Conservation (phyloP, 2,329 filamentous ascomycete species). For the Emydomyces testavorans region DNA sequence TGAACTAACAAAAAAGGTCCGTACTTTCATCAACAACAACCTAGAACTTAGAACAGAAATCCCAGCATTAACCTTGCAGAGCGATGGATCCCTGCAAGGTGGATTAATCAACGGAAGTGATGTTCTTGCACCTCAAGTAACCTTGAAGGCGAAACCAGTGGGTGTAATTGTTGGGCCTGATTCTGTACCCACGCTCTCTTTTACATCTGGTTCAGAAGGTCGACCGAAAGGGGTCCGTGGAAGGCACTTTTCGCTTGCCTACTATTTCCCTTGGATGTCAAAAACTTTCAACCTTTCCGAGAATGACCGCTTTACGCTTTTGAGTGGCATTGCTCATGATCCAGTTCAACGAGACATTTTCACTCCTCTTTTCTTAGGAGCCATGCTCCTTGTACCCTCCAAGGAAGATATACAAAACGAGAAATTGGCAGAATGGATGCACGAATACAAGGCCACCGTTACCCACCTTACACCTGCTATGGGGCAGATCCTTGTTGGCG, state of each 20-base stretch:
- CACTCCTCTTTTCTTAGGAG: conserved; percentile 78
- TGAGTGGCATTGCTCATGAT: conserved; percentile 67
- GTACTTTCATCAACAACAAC: conserved; percentile 59
- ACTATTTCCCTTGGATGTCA: conserved; percentile 92
- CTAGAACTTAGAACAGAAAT: conserved; percentile 62
- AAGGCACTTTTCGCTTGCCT: conserved; percentile 71
- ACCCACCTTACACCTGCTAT: conserved; percentile 91
- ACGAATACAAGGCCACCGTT: conserved; percentile 59
- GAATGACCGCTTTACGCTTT: conserved; percentile 66
- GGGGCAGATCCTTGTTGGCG: conserved; percentile 88
- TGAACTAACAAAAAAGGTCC: conserved; percentile 49
- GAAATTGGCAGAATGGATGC: conserved; percentile 78
- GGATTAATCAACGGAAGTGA: conserved; percentile 56
- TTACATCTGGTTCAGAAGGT: conserved; percentile 64
- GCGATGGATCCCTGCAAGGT: conserved; percentile 61
- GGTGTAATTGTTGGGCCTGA: conserved; percentile 77
- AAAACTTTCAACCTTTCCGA: conserved; percentile 63
- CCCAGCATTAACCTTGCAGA: conserved; percentile 58
- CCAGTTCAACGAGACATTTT: conserved; percentile 58
- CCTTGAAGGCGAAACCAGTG: conserved; percentile 47
- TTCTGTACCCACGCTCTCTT: conserved; percentile 62
- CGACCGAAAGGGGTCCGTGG: conserved; percentile 78
- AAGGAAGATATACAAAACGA: conserved; percentile 80
- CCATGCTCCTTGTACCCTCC: conserved; percentile 64
- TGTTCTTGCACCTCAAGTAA: conserved; percentile 47